Evolutionary conservation across 164 flowering plant genomes (phyloP), one percentile per base, ranked within the genome.

Genomic region (Nymphaea colorata): DNA sequence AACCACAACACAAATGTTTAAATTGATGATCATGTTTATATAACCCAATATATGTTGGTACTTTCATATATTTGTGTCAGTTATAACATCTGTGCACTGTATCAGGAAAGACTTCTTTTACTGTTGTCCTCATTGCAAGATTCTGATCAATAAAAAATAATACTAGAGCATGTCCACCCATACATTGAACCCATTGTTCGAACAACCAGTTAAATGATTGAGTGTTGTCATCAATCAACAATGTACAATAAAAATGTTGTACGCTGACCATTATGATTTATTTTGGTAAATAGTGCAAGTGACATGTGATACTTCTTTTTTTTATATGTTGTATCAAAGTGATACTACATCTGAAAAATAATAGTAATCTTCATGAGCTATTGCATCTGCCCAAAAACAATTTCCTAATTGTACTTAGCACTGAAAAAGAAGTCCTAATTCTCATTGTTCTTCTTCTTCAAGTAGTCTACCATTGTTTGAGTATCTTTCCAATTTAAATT

Each of bases 181-280:
- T 63, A 61, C 66, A 65, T 16, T 25, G 15, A 15, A 72, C 4
- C 70, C 69, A 67, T 11, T 51, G 59, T 55, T 67, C 53, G 18
- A 72, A 72, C 42, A 67, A 55, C 70, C 70, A 67, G 43, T 16
- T 57, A 62, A 67, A 72, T n/a, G 69, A 43, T 17, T 42, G 66
- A 10, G 15, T 62, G 4, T 44, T 53, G 17, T 47, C 74, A 62
- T 67, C 66, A 60, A 67, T 16, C 55, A 67, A 43, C n/a, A 67
- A 57, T 16, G 47, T 42, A 63, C 57, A 45, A 42, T 67, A 57
- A 53, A 72, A n/a, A 25, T 47, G 62, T 62, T 11, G 62, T 61
- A 44, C 66, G 42, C 14, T 51, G 59, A 14, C 43, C 60, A 53
- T 69, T 66, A 51, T 69, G 71, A 51, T 69, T 69, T 3, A 63